Evolutionary conservation across 2,329 filamentous ascomycete species (phyloP), one percentile per base, ranked within the genome.

Genomic region (Trichoderma atrobrunneum): DNA sequence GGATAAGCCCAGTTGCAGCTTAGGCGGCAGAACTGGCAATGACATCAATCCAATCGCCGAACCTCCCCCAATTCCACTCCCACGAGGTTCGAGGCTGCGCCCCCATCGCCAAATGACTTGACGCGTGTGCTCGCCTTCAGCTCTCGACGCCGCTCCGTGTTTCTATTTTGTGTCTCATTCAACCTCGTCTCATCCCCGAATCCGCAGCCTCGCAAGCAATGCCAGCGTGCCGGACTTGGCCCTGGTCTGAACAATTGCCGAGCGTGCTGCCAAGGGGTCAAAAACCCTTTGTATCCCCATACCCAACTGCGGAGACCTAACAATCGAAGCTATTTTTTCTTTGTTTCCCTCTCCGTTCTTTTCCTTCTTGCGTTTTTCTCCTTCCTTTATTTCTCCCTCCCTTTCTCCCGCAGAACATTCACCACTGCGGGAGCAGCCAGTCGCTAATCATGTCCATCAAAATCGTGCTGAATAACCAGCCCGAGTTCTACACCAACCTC

Each of bases 401-500:
- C 24, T 51, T 32, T 5, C 28, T 34, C 24, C 39, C 7, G 16
- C 39, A 43, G 16, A 21, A 18, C 30, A 54, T 36, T 36, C 66
- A n/a, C 34, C n/a, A 8, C 66, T 24, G 66, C 39, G 57, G 8
- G 18, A 30, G 21, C 54, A 30, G 28, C 16, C 24, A 69, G 28
- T 73, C 71, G 71, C 72, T 74, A 79, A 81, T 77, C 76, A 92
- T 92, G 90, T 90, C 90, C 63, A 88, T 93, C 77, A 86, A 88
- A 73, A 89, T 94, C 77, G 83, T 85, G 61, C 87, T 94, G 76
- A 88, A 93, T 76, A 86, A 89, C 77, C 87, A 87, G 65, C 90
- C 90, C 75, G 87, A 90, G 76, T 92, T 92, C 84, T 93, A 92
- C 81, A 95, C 93, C 66, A 95, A 95, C 79, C 89, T 95, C 77